A percentile compares a stretch with the other conserved stretches of the same genome.
Evolutionary conservation across 2,329 filamentous ascomycete species (phyloP).

Genomic region (Botrytis elliptica): DNA sequence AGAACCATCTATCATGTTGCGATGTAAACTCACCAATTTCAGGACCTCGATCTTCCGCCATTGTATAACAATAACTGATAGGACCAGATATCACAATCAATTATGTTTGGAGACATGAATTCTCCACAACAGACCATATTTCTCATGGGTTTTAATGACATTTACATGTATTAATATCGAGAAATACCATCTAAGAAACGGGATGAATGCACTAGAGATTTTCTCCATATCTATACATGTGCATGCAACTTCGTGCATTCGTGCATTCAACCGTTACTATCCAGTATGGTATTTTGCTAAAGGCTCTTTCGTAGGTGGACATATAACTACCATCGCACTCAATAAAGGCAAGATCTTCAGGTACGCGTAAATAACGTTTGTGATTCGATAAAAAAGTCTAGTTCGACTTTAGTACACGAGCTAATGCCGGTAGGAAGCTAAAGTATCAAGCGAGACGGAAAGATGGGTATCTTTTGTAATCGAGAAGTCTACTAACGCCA

Average conservation of each 20-base stretch:
- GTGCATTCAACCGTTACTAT: neutral
- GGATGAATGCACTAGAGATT: neutral
- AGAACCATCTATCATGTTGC: neutral
- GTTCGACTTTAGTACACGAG: neutral
- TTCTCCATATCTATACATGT: neutral
- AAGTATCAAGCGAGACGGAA: neutral
- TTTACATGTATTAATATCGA: neutral
- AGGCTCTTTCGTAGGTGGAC: neutral
- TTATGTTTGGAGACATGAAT: neutral
- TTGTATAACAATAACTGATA: neutral
- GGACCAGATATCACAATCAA: neutral
- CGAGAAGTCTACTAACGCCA: neutral
- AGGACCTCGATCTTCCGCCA: constrained; percentile 12
- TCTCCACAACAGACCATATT: neutral
- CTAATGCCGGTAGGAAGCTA: constrained; percentile 3
- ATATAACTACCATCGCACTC: too few species aligned
- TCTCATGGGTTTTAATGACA: neutral
- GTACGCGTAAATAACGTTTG: neutral
- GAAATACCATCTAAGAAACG: neutral
- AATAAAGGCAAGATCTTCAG: neutral
- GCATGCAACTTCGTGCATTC: neutral
- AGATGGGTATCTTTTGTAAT: neutral
- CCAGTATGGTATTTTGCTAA: neutral
- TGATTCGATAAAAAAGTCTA: neutral
- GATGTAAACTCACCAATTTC: neutral